Conservation (phyloP, 2,329 filamentous ascomycete genomes). For the Cadophora sp. region DNA sequence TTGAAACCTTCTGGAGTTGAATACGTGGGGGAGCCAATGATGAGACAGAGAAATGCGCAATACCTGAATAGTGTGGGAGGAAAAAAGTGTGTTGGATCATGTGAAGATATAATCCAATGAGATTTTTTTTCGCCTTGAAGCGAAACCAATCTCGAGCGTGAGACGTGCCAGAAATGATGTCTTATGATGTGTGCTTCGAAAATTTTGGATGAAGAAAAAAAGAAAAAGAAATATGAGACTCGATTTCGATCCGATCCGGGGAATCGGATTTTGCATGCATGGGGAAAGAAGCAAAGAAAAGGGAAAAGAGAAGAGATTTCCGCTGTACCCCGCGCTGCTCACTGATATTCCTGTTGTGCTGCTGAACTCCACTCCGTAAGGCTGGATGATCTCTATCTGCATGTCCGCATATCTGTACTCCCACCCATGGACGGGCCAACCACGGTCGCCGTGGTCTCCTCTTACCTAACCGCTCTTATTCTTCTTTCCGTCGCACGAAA, state of each 20-base stretch:
- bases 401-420: too few species aligned
- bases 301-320: not conserved
- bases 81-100: too few species aligned
- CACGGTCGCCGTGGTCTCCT: not conserved
- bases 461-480: not conserved
- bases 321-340: not conserved
- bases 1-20: too few species aligned
- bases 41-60: too few species aligned
- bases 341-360: not conserved
- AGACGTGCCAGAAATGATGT: not conserved
- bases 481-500: not conserved
- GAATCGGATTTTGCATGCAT: not conserved
- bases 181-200: not conserved
- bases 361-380: not conserved
- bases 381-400: not conserved
- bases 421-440: not conserved
- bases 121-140: too few species aligned
- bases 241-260: not conserved
- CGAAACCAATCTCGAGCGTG: too few species aligned
- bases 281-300: not conserved
- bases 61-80: too few species aligned
- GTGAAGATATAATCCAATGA: too few species aligned
- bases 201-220: not conserved
- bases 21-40: too few species aligned
- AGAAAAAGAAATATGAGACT: not conserved